Conservation (phyloP, 1,139 yeast species). For the Debaryomycetaceae sp. region DNA sequence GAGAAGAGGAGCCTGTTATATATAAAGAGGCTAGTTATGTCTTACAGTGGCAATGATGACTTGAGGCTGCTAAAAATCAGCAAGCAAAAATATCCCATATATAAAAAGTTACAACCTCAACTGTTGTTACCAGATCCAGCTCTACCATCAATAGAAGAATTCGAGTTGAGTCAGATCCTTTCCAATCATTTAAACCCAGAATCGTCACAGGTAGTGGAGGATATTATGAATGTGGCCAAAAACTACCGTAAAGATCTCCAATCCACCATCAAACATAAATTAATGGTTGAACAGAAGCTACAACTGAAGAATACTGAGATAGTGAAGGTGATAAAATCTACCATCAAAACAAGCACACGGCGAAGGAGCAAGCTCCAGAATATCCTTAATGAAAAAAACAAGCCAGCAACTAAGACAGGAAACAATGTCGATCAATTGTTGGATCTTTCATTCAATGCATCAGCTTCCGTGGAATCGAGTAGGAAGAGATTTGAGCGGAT, state of each 20-base stretch:
- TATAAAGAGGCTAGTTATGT: not conserved
- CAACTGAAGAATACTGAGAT: conserved; percentile 34
- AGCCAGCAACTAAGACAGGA: conserved; percentile 1
- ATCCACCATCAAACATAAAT: conserved; percentile 29
- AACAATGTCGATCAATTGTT: conserved; percentile 4
- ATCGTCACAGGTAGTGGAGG: conserved; percentile 28
- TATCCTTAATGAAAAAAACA: conserved; percentile 3
- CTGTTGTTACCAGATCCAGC: conserved; percentile 9
- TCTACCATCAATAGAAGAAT: conserved; percentile 36
- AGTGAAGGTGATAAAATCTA: conserved; percentile 24
- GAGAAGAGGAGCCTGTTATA: no score
- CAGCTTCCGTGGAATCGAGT: conserved; percentile 3
- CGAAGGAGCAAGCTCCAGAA: conserved; percentile 18
- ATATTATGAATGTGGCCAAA: conserved; percentile 29
- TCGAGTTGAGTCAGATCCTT: conserved; percentile 36
- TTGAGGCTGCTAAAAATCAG: not conserved
- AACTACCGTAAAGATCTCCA: conserved; percentile 43
- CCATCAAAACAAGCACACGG: conserved; percentile 17
- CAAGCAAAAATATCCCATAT: not conserved
- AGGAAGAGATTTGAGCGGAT: conserved; percentile 3
- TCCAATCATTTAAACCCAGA: conserved; percentile 27
- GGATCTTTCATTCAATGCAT: conserved; percentile 4
- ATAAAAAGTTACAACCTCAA: conserved; percentile 13
- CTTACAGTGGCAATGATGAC: not conserved
- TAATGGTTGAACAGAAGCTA: conserved; percentile 35